Conservation (phyloP, 1,139 yeast genomes). For the Taphrina wiesneri region DNA sequence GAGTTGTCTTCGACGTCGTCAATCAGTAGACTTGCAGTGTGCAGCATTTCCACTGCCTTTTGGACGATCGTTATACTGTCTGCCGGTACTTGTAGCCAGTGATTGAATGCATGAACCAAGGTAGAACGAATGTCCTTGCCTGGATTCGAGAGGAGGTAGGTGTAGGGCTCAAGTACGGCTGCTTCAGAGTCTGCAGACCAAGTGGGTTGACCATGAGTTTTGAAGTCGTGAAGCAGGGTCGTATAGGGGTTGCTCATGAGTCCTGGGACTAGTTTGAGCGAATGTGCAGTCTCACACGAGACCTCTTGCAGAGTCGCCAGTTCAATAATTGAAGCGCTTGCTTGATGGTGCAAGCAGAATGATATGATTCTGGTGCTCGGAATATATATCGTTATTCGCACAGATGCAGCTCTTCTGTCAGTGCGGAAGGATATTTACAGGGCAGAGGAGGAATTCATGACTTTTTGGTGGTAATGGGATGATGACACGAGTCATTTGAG, state of each 20-base stretch:
- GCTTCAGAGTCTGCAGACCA: constrained; percentile 11
- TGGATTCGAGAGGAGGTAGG: constrained; percentile 53
- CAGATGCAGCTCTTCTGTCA: no score
- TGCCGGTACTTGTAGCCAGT: constrained; percentile 50
- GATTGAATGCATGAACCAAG: constrained; percentile 56
- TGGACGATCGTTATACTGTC: constrained; percentile 48
- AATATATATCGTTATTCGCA: no score
- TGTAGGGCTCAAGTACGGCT: constrained; percentile 54
- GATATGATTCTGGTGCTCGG: no score
- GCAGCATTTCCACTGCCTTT: constrained; percentile 58
- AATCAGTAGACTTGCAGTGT: constrained; percentile 65
- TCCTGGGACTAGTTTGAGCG: no score
- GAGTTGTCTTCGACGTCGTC: constrained; percentile 89
- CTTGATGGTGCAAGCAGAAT: no score
- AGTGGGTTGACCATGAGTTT: constrained; percentile 1
- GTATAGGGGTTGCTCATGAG: not conserved
- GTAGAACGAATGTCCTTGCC: constrained; percentile 60
- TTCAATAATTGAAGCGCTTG: no score
- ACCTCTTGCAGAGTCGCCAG: no score
- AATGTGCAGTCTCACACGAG: no score
- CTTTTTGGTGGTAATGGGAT: not conserved
- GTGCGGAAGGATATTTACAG: no score
- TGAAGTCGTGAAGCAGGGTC: constrained; percentile 3
- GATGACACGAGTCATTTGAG: constrained; percentile 6
- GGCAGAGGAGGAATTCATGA: no score